Evolutionary conservation across 805 yeast genomes (phyloP), one percentile per base, ranked within the genome.

Genomic region (Saccharomycopsis babjevae): DNA sequence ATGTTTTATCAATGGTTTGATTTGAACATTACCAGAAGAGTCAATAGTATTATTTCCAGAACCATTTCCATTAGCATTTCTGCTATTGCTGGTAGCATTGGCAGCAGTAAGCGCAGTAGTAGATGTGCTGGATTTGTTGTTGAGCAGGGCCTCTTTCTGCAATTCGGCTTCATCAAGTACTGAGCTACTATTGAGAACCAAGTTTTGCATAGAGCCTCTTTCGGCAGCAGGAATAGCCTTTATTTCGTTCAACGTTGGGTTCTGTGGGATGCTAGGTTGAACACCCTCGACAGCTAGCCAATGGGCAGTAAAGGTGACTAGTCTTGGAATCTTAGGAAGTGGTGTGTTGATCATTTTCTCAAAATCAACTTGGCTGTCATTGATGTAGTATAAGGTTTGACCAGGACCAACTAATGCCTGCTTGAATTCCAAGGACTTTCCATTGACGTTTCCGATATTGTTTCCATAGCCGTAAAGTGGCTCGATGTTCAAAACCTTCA

Each of bases 241-340:
- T 64, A 93, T 85, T 67, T 92, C 97, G 57, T 83, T 79, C 57
- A 86, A 80, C 20, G 76, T 71, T 28, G 99, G 99, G 74, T 94
- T 94, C 73, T 96, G 99, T 1, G 97, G 96, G 60, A 94, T 93
- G 38, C 94, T 86, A 0, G 99, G 99, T 70, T 94, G 99, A 8
- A 94, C 96, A 61, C 99, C 99, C 73, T 94, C 99, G 59, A 94
- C 89, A 0, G 99, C 98, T 38, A 96, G 78, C 98, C 99, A 93
- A 71, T 88, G 96, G 5, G 97, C 96, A 0, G 98, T 91, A 72
- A 89, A 92, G 0, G 97, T 86, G 1, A 96, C 86, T 63, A 86
- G 85, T 62, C 98, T 80, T 4, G 99, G 99, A 2, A 96, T 96
- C 68, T 87, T 89, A 5, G 99, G 99, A 62, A 94, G 76, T 38